Percentiles rank a stretch among this genome's conserved stretches.
Conservation (phyloP, 2,329 filamentous ascomycete genomes). For the Pseudogymnoascus sp. region DNA sequence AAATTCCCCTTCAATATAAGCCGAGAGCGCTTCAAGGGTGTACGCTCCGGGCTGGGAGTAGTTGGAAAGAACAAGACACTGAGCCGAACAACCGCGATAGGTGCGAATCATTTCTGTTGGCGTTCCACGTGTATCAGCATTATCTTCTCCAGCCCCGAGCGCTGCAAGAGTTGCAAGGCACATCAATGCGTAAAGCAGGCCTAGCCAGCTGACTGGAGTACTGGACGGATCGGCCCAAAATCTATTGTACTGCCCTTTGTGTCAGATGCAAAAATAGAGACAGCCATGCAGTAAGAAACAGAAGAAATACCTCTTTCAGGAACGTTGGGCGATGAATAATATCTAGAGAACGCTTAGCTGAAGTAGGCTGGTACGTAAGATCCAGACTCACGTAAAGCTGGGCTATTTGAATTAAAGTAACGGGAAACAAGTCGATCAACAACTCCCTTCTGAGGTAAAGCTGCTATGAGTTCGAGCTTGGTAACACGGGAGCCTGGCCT, state of each 20-base stretch:
- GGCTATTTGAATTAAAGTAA: constrained; percentile 45
- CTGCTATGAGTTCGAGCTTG: constrained; percentile 38
- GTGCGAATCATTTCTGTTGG: constrained; percentile 38
- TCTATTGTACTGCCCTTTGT: constrained; percentile 33
- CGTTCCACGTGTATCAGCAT: constrained; percentile 37
- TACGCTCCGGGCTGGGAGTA: constrained; percentile 41
- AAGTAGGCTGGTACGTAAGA: background rate
- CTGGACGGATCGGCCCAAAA: constrained; percentile 39
- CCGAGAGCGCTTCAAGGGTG: constrained; percentile 42
- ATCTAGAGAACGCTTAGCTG: constrained; percentile 29
- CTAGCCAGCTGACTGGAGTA: constrained; percentile 39
- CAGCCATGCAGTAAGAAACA: constrained; percentile 9
- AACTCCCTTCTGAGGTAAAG: constrained; percentile 38
- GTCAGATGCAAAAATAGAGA: constrained; percentile 8
- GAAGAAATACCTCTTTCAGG: constrained; percentile 32
- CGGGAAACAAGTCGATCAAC: constrained; percentile 43
- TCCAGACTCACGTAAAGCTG: constrained; percentile 38
- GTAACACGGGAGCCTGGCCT: constrained; percentile 30
- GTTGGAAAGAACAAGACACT: constrained; percentile 41
- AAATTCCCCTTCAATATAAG: constrained; percentile 47
- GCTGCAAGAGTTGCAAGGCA: constrained; percentile 29
- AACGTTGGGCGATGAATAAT: constrained; percentile 46
- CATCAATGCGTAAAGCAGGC: constrained; percentile 34
- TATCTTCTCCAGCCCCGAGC: constrained; percentile 35
- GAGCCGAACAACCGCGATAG: constrained; percentile 42